phyloP scores from a whole-genome alignment of 768 basidiomycete genomes.

The Serpula lacrymans region DNA sequence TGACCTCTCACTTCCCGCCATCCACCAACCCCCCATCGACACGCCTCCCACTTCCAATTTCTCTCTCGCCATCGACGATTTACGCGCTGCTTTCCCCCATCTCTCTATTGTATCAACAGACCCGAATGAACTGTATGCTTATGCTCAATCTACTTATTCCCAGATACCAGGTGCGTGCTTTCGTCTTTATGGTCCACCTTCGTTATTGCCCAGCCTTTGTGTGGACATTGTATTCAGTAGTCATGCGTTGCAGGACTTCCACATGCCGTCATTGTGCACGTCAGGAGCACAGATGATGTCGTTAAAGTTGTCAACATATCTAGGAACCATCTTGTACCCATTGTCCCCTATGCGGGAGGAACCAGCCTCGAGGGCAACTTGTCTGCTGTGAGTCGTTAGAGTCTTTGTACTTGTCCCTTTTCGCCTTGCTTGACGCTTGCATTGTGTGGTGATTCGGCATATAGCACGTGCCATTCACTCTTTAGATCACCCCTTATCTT shows the following conservation, averaged over 20 bases:
- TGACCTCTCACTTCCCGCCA: neutral
- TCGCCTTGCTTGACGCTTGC: too few relatives aligned
- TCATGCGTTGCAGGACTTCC: conserved; percentile 11
- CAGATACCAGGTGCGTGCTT: conserved; percentile 45
- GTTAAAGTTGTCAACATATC: conserved; percentile 73
- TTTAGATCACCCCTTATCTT: too few relatives aligned
- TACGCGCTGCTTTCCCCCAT: conserved; percentile 39
- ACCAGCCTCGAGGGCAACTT: conserved; percentile 85
- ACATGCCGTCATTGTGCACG: conserved; percentile 44
- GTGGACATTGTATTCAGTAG: too few relatives aligned
- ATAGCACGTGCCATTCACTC: too few relatives aligned
- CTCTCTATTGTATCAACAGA: conserved; percentile 45
- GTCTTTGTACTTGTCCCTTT: conserved; percentile 6
- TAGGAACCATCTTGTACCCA: conserved; percentile 61
- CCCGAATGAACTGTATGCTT: conserved; percentile 43
- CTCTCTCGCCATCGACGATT: conserved; percentile 45
- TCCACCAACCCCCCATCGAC: neutral
- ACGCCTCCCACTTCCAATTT: conserved; percentile 23
- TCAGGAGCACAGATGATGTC: conserved; percentile 71
- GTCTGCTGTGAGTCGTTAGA: conserved; percentile 62
- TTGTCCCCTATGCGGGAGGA: conserved; percentile 77
- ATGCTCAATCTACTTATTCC: conserved; percentile 63
- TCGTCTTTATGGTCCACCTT: conserved; percentile 29
- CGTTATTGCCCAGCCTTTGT: neutral
- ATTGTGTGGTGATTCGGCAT: too few relatives aligned